Evolutionary conservation across 2,329 filamentous ascomycete species (phyloP).

Genomic region (Knoxdaviesia proteae): DNA sequence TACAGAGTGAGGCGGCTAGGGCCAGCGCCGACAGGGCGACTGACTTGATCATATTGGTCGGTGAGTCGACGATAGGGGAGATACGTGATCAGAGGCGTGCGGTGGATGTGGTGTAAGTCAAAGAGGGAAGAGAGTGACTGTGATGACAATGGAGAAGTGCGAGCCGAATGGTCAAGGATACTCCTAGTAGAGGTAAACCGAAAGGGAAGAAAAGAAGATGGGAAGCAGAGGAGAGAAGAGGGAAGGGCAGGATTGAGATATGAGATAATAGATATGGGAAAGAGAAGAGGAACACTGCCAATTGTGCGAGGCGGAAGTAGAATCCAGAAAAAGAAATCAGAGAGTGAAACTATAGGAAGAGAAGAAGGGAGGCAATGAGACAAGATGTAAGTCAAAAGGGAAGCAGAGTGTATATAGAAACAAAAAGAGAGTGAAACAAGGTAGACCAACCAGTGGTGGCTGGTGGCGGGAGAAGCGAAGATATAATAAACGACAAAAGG

Average conservation of each 20-base stretch:
- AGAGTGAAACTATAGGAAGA: neutral
- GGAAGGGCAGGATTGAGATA: neutral
- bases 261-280: neutral
- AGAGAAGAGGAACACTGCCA: neutral
- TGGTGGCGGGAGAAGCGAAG: too few relatives aligned
- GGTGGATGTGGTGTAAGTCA: too few relatives aligned
- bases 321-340: neutral
- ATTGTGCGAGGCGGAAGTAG: neutral
- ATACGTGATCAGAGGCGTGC: neutral
- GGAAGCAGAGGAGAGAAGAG: neutral
- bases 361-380: neutral
- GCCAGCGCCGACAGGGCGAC: neutral
- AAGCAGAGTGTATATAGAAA: neutral
- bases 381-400: neutral
- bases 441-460: too few relatives aligned
- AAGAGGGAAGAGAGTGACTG: too few relatives aligned
- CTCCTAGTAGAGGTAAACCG: neutral
- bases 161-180: too few relatives aligned
- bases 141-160: too few relatives aligned
- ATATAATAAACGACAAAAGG: too few relatives aligned
- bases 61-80: neutral
- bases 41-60: neutral
- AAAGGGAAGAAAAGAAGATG: neutral
- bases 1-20: constrained; percentile 1
- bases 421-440: neutral